Conservation (phyloP, 139 green algal species). For the Tetraselmis chui region DNA sequence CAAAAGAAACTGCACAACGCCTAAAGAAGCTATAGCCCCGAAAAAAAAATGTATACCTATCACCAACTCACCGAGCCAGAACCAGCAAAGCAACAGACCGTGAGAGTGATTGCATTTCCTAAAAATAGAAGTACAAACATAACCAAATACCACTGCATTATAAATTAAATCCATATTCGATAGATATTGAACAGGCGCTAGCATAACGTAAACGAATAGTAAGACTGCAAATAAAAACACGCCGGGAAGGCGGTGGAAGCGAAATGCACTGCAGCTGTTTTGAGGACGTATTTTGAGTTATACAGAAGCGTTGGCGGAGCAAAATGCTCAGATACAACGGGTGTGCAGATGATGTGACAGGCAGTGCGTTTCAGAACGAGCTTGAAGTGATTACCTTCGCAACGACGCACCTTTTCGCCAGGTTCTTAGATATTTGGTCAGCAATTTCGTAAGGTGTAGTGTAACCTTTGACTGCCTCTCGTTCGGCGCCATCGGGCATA, state of each 20-base stretch:
- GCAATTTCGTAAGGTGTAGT: slow-evolving; percentile 93
- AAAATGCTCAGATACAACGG: background rate
- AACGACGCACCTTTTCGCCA: slow-evolving; percentile 88
- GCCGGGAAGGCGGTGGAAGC: background rate
- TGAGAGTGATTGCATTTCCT: no score
- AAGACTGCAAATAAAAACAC: slow-evolving; percentile 13
- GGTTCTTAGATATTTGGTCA: slow-evolving; percentile 66
- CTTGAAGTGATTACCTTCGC: slow-evolving; percentile 35
- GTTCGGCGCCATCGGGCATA: slow-evolving; percentile 71
- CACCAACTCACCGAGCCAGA: no score
- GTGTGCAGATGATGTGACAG: background rate
- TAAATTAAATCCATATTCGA: no score
- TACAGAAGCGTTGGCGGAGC: background rate
- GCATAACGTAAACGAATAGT: no score
- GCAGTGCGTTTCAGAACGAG: background rate
- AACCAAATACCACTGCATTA: no score
- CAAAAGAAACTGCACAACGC: no score
- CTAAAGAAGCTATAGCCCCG: no score
- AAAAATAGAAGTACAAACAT: no score
- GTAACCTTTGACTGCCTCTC: slow-evolving; percentile 62
- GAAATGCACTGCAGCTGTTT: background rate
- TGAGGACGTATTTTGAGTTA: background rate
- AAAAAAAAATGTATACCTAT: no score
- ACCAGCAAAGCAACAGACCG: no score
- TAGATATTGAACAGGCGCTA: no score